Conservation (phyloP, 495 filamentous ascomycete species). For the Penicillium psychrofluorescens region DNA sequence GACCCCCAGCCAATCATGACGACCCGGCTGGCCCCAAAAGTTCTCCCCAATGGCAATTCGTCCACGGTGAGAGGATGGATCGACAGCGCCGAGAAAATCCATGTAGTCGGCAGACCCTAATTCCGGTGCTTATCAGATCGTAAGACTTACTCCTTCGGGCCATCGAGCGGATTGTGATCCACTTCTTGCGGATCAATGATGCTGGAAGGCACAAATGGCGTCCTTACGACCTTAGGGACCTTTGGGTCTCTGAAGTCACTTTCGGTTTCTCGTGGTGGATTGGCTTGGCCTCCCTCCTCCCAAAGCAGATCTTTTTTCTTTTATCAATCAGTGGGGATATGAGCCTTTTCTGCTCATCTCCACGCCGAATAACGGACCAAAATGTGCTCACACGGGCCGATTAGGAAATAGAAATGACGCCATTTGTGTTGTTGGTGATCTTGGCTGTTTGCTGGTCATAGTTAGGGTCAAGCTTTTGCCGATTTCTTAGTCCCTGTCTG, state of each 20-base stretch:
- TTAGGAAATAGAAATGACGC: background rate
- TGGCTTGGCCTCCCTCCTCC: slow-evolving; percentile 4
- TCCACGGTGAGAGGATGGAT: slow-evolving; percentile 17
- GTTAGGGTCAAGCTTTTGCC: too few relatives aligned
- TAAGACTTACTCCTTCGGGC: slow-evolving; percentile 4
- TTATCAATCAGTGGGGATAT: slow-evolving; percentile 25
- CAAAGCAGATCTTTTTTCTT: slow-evolving; percentile 11
- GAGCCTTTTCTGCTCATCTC: background rate
- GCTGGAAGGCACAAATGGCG: slow-evolving; percentile 1
- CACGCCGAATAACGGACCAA: slow-evolving; percentile 14
- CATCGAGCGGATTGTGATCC: slow-evolving; percentile 7
- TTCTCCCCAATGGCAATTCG: slow-evolving; percentile 5
- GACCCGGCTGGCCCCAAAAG: background rate
- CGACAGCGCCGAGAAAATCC: slow-evolving; percentile 5
- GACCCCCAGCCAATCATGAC: slow-evolving; percentile 9
- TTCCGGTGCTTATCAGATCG: slow-evolving; percentile 20
- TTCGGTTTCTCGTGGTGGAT: background rate
- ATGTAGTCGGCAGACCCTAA: too few relatives aligned
- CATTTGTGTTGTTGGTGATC: background rate
- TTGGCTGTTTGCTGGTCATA: too few relatives aligned
- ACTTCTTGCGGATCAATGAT: slow-evolving; percentile 7
- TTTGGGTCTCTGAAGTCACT: background rate
- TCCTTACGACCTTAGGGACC: too few relatives aligned
- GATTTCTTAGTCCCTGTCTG: too few relatives aligned
- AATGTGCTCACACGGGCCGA: background rate